phyloP scores from a whole-genome alignment of 768 basidiomycete genomes.

The Mycena amicta region DNA sequence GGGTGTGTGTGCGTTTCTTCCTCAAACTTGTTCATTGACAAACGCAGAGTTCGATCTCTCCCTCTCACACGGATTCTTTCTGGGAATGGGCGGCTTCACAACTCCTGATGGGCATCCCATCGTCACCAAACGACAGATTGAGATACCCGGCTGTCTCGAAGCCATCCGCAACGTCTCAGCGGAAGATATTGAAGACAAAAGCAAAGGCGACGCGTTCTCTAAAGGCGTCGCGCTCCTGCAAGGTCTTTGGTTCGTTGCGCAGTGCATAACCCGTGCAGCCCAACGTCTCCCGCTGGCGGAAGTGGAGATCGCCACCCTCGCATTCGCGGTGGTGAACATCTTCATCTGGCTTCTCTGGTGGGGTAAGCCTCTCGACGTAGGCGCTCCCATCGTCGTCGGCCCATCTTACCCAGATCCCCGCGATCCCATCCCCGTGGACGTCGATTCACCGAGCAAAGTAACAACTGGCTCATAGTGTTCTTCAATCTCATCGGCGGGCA shows the following conservation, averaged over 20 bases:
- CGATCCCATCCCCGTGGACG: not conserved
- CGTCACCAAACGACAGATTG: not conserved
- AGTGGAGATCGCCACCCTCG: slow-evolving; percentile 39
- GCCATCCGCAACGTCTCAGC: slow-evolving; percentile 4
- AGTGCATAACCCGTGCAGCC: slow-evolving; percentile 29
- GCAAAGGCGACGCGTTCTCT: slow-evolving; percentile 37
- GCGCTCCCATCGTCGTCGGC: slow-evolving; percentile 21
- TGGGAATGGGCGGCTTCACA: slow-evolving; percentile 27
- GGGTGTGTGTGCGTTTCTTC: not conserved
- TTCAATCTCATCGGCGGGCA: not conserved
- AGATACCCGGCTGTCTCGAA: not conserved
- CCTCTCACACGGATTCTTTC: slow-evolving; percentile 21
- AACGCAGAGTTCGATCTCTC: slow-evolving; percentile 3
- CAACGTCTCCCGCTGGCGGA: slow-evolving; percentile 34
- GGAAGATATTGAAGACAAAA: slow-evolving; percentile 24
- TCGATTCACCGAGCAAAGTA: not conserved
- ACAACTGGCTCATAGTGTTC: not conserved
- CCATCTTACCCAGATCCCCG: not conserved
- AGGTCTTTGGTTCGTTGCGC: slow-evolving; percentile 37
- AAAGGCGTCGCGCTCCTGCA: slow-evolving; percentile 38
- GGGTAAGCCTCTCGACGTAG: slow-evolving; percentile 41
- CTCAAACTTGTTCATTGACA: not conserved
- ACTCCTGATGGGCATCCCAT: slow-evolving; percentile 1
- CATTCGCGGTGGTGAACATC: slow-evolving; percentile 33
- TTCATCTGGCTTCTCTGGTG: slow-evolving; percentile 39